Conservation (phyloP, 2,329 filamentous ascomycete species). For the Colletotrichum lupini region DNA sequence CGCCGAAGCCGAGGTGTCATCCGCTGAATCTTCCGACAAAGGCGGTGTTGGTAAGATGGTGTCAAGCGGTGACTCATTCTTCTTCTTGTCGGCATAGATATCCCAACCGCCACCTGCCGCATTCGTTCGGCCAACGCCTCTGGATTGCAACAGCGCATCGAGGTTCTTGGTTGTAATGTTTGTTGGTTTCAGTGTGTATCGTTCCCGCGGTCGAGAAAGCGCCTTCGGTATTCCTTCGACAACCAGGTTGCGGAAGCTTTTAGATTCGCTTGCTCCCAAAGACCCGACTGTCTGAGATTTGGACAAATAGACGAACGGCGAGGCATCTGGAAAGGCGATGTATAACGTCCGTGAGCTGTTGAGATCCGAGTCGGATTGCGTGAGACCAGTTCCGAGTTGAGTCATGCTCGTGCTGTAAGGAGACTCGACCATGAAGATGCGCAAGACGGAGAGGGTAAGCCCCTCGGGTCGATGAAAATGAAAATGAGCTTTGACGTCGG, state of each 20-base stretch:
- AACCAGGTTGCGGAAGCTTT: constrained; percentile 76
- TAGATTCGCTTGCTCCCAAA: constrained; percentile 61
- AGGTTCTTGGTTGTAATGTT: constrained; percentile 79
- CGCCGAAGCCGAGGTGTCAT: constrained; percentile 34
- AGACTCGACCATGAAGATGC: constrained; percentile 83
- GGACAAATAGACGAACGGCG: constrained; percentile 78
- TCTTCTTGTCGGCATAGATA: constrained; percentile 76
- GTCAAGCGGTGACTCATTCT: constrained; percentile 66
- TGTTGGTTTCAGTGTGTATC: constrained; percentile 76
- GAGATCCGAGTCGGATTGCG: constrained; percentile 53
- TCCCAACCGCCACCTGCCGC: constrained; percentile 82
- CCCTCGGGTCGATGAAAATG: constrained; percentile 78
- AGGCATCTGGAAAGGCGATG: constrained; percentile 83
- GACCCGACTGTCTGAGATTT: constrained; percentile 58
- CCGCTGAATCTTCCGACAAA: constrained; percentile 50
- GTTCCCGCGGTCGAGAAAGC: constrained; percentile 77
- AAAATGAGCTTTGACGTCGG: constrained; percentile 86
- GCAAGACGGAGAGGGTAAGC: constrained; percentile 78
- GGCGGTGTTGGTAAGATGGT: constrained; percentile 59
- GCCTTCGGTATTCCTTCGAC: constrained; percentile 86
- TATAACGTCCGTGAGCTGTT: constrained; percentile 80
- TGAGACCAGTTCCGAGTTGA: constrained; percentile 46
- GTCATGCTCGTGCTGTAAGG: constrained; percentile 73
- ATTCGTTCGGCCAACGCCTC: constrained; percentile 77
- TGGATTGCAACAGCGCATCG: constrained; percentile 73